Evolutionary conservation across 2,329 filamentous ascomycete species (phyloP).

Genomic region (Diaporthe capsici): DNA sequence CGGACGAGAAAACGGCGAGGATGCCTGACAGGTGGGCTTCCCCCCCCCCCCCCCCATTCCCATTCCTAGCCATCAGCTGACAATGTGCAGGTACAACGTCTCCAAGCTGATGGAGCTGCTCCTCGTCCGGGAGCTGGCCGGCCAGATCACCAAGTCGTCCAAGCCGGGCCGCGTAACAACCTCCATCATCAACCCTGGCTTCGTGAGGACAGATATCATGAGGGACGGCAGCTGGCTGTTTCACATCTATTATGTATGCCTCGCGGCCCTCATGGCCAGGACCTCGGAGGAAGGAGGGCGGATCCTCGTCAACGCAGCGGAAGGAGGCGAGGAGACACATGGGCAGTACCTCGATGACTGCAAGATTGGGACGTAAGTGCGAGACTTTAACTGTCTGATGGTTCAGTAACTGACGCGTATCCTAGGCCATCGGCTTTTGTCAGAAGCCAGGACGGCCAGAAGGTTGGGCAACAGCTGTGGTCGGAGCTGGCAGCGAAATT

Average conservation of each 20-base stretch:
- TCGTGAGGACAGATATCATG: conserved; percentile 45
- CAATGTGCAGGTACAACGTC: conserved; percentile 47
- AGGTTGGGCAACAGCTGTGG: conserved; percentile 17
- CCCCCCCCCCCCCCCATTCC: too few relatives aligned
- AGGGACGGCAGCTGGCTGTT: conserved; percentile 19
- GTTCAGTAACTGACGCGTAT: not conserved
- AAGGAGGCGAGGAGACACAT: conserved; percentile 50
- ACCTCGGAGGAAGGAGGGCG: conserved; percentile 61
- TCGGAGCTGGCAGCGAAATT: not conserved
- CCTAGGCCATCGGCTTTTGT: conserved; percentile 6
- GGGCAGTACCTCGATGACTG: conserved; percentile 54
- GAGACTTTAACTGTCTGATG: too few relatives aligned
- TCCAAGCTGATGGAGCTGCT: conserved; percentile 53
- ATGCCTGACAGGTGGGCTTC: not conserved
- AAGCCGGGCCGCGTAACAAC: conserved; percentile 51
- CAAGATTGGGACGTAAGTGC: conserved; percentile 48
- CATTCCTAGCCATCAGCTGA: not conserved
- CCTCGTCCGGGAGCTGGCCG: conserved; percentile 49
- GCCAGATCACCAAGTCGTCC: conserved; percentile 11
- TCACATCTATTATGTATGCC: not conserved
- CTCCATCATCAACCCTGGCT: conserved; percentile 48
- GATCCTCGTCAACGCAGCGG: conserved; percentile 48
- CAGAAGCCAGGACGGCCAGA: not conserved
- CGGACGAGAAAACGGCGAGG: conserved; percentile 8
- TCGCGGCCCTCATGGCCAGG: conserved; percentile 54